Evolutionary conservation across 1,139 yeast species (phyloP).

Genomic region (Yamadazyma triangularis): DNA sequence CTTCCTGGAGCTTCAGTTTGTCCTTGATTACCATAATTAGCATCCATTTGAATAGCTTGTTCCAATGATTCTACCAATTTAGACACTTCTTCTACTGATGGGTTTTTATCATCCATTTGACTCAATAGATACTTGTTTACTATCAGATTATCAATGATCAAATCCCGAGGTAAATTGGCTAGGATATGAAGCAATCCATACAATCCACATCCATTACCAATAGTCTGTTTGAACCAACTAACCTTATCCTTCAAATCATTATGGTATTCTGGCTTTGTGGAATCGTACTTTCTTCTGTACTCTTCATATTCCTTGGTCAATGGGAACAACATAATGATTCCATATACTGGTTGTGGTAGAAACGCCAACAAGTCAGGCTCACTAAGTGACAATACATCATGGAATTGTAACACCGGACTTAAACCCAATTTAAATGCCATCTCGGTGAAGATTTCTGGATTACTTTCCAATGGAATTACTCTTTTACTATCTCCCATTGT

Average conservation of each 20-base stretch:
- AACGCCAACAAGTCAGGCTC: constrained; percentile 76
- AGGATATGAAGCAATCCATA: constrained; percentile 80
- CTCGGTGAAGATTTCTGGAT: constrained; percentile 78
- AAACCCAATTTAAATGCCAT: constrained; percentile 70
- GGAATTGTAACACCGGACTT: constrained; percentile 54
- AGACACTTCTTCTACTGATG: constrained; percentile 35
- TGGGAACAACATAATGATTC: constrained; percentile 78
- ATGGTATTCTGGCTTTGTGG: constrained; percentile 12
- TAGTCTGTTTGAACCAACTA: constrained; percentile 76
- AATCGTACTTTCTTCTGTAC: constrained; percentile 36
- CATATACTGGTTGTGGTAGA: constrained; percentile 76
- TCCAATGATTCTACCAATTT: constrained; percentile 53
- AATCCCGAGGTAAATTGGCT: constrained; percentile 53
- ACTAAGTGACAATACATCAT: constrained; percentile 79
- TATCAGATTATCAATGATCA: constrained; percentile 33
- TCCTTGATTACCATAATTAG: constrained; percentile 61
- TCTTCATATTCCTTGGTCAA: constrained; percentile 58
- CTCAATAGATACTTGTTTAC: constrained; percentile 22
- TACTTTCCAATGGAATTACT: constrained; percentile 86
- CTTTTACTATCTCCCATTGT: constrained; percentile 8
- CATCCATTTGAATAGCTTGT: constrained; percentile 41
- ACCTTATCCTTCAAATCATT: constrained; percentile 11
- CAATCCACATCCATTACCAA: constrained; percentile 89
- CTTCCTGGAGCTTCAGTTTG: constrained; percentile 79
- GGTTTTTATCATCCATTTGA: constrained; percentile 11